Base-by-base conservation (phyloP, 805 yeast species). In the Candida maris region DNA sequence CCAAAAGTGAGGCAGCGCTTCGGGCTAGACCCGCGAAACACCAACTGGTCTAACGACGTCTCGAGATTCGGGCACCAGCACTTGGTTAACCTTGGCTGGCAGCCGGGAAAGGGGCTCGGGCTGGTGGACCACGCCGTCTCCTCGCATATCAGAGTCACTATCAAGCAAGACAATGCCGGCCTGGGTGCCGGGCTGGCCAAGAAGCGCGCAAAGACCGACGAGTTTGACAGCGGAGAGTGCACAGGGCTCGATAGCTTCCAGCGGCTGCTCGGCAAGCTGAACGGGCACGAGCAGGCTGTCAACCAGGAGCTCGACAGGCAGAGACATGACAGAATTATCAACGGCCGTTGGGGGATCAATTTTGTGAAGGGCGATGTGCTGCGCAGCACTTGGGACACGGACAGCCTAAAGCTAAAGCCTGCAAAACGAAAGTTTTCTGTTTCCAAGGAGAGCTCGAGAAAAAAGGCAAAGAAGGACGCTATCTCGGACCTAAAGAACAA, bases 181-280 rank as follows among this genome's bases (percentile, higher is more conserved):
- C 68, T 91, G 6, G 98, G 98, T n/a, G 85, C 94, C n/a, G 79
- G 75, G 46, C 64, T 81, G 28, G 75, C 78, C 9, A 56, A 50
- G 29, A 53, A 56, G 29, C 61, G 63, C 37, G 51, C 67, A 27
- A 74, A 75, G 48, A 73, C 67, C 29, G 93, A 81, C 48, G 85
- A 77, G 45, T 78, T 81, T 49, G 87, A 81, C 49, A 74, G 78
- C 45, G 95, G 86, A 39, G 95, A 86, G 46, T 80, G 91, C 47
- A 84, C 88, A 8, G 96, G 97, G 3, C 69, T 91, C 27, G 97
- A 93, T 59, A 95, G 83, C 3, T 91, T 93, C 57, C 98, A 91
- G 65, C 73, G 94, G 49, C 75, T 91, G 30, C 67, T 91, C 44
- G 97, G 97, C 8, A 75, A 88, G 56, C 70, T 91, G 44, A 91